Conservation (phyloP, 176 grass and related monocot genomes). For the Typha latifolia region DNA sequence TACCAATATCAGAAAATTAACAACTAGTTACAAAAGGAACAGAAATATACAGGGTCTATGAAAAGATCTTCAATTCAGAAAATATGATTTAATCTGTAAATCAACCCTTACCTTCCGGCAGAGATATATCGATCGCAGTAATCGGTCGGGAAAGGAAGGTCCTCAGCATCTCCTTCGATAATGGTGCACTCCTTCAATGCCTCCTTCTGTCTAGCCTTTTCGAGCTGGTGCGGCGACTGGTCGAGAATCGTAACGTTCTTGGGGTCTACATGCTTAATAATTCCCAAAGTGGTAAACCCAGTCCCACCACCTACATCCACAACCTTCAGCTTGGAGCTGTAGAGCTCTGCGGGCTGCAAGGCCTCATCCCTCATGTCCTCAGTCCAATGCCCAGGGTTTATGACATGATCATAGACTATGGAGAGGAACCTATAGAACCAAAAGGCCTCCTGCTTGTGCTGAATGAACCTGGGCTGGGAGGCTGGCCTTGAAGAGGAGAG, state of each 20-base stretch:
- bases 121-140: conserved; percentile 77
- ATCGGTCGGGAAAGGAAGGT: conserved; percentile 68
- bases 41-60: too few relatives aligned
- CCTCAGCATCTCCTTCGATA: conserved; percentile 88
- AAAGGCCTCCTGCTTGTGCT: conserved; percentile 99
- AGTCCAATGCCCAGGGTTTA: conserved; percentile 93
- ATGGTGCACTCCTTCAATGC: conserved; percentile 62
- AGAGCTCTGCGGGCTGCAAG: conserved; percentile 64
- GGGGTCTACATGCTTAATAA: conserved; percentile 53
- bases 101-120: conserved; percentile 53
- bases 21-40: too few relatives aligned
- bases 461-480: conserved; percentile 72
- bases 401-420: conserved; percentile 84
- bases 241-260: conserved; percentile 86
- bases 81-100: background rate
- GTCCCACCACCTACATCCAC: conserved; percentile 89
- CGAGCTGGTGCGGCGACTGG: conserved; percentile 89
- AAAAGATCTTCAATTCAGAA: background rate
- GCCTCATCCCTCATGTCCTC: conserved; percentile 96
- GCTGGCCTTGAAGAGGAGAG: conserved; percentile 45
- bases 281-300: conserved; percentile 71
- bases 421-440: conserved; percentile 99
- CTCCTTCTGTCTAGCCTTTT: conserved; percentile 70
- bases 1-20: background rate
- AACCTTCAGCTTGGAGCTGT: conserved; percentile 42